phyloP scores from a whole-genome alignment of 2,329 filamentous ascomycete genomes.

The Exserohilum rostratum region DNA sequence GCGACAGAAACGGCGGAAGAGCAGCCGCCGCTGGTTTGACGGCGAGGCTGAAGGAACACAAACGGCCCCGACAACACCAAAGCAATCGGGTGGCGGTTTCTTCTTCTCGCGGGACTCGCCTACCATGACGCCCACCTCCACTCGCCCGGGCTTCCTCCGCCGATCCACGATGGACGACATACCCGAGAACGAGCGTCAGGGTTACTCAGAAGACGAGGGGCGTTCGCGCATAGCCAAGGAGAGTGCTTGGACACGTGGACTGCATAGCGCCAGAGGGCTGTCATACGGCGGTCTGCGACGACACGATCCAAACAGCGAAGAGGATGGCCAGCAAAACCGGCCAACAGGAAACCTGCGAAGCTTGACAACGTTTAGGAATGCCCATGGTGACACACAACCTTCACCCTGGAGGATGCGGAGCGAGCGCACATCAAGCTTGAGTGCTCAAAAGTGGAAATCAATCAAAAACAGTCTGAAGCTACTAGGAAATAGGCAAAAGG shows the following conservation, averaged over 20 bases:
- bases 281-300: slow-evolving; percentile 51
- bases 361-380: slow-evolving; percentile 54
- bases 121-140: slow-evolving; percentile 36
- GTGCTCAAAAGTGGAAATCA: slow-evolving; percentile 86
- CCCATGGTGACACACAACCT: slow-evolving; percentile 46
- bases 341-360: slow-evolving; percentile 53
- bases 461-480: slow-evolving; percentile 89
- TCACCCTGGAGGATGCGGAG: slow-evolving; percentile 53
- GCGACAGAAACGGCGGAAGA: slow-evolving; percentile 65
- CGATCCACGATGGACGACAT: slow-evolving; percentile 57
- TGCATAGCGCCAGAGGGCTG: slow-evolving; percentile 56
- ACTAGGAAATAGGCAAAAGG: slow-evolving; percentile 76
- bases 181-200: slow-evolving; percentile 53
- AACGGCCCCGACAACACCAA: slow-evolving; percentile 72
- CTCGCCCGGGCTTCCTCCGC: slow-evolving; percentile 58
- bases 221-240: slow-evolving; percentile 54
- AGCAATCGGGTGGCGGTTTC: slow-evolving; percentile 51
- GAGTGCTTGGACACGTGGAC: slow-evolving; percentile 54
- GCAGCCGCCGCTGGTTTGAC: slow-evolving; percentile 63
- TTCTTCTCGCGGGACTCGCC: slow-evolving; percentile 56
- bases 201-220: slow-evolving; percentile 59
- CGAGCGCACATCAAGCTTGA: slow-evolving; percentile 55
- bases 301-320: slow-evolving; percentile 42
- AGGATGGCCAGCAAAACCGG: slow-evolving; percentile 45
- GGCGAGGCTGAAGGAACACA: slow-evolving; percentile 57